Evolutionary conservation across 352 stramenopile genomes (phyloP).

Genomic region (Phytopythium boreale): DNA sequence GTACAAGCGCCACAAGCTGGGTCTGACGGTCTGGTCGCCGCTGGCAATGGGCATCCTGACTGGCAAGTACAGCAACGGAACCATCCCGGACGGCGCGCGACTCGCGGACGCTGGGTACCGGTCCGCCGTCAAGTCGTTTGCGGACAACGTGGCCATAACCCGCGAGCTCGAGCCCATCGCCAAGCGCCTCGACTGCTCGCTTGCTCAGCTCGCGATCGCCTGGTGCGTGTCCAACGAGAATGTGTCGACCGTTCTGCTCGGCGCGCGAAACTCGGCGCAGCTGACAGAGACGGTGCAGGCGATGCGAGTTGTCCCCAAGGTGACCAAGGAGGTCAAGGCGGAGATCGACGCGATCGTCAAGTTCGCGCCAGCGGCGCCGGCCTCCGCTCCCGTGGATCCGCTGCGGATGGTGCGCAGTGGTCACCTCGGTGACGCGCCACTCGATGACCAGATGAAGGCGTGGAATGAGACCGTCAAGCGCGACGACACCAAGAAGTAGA

Average conservation of each 20-base stretch:
- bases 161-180: conserved; percentile 33
- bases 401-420: conserved; percentile 1
- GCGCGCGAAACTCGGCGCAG: conserved; percentile 35
- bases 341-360: conserved; percentile 39
- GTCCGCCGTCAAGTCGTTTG: conserved; percentile 21
- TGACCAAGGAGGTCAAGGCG: conserved; percentile 43
- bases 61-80: conserved; percentile 45
- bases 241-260: conserved; percentile 51
- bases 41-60: conserved; percentile 46
- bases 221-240: conserved; percentile 57
- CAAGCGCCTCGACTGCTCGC: conserved; percentile 32
- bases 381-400: background rate
- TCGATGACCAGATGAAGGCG: background rate
- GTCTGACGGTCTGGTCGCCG: conserved; percentile 41
- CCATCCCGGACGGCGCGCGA: conserved; percentile 20
- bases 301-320: conserved; percentile 27
- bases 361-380: conserved; percentile 8
- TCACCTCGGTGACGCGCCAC: background rate
- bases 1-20: conserved; percentile 25
- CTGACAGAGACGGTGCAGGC: conserved; percentile 56
- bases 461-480: conserved; percentile 4
- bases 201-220: conserved; percentile 49
- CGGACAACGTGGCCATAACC: conserved; percentile 14
- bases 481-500: background rate
- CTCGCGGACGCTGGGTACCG: conserved; percentile 30